Conservation (phyloP, 169 alveolate species). For the Eimeria acervulina region DNA sequence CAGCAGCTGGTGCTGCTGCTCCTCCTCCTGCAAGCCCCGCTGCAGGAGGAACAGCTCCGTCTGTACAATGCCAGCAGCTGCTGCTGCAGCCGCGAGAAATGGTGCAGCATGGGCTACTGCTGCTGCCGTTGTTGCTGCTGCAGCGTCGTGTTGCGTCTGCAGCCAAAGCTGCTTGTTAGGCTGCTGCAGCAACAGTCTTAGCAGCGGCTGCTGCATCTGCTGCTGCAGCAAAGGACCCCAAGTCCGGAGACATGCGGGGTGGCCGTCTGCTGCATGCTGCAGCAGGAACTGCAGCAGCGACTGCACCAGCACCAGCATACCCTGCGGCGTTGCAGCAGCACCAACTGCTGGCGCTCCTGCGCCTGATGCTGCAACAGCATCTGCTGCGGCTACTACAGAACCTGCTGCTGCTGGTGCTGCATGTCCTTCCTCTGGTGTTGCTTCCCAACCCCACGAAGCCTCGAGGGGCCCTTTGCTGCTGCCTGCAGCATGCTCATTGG, state of each 20-base stretch:
- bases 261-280: not conserved
- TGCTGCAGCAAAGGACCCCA: constrained; percentile 18
- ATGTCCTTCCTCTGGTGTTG: not conserved
- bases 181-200: not conserved
- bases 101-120: not conserved
- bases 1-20: not conserved
- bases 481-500: not conserved
- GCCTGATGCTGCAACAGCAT: not conserved
- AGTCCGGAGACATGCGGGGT: not conserved
- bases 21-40: constrained; percentile 8
- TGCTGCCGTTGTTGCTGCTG: constrained; percentile 1
- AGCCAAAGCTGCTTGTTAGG: not conserved
- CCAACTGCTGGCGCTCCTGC: not conserved
- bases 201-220: constrained; percentile 29
- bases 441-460: not conserved
- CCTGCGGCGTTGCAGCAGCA: constrained; percentile 7
- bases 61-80: constrained; percentile 45
- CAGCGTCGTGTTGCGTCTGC: not conserved
- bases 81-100: not conserved
- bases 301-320: constrained; percentile 10
- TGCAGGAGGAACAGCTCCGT: constrained; percentile 27
- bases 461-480: not conserved
- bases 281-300: constrained; percentile 36
- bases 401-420: constrained; percentile 8
- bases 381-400: not conserved